Evolutionary conservation across 208 protist species (phyloP), one percentile per base, ranked within the genome.

Genomic region (Zelonia costaricensis): DNA sequence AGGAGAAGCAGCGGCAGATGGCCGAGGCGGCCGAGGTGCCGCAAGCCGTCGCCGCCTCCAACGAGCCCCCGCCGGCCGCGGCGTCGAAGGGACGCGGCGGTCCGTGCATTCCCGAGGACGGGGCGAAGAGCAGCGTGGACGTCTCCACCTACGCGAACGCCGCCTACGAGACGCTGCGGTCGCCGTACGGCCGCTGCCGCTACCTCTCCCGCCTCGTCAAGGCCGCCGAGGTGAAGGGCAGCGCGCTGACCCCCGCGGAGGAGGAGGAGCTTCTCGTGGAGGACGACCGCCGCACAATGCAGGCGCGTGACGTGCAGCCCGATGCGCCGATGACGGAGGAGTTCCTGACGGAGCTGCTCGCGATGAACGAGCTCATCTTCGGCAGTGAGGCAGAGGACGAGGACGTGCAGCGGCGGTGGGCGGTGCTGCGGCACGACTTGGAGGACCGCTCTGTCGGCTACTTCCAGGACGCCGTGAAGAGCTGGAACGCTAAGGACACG

Each of bases 281-380:
- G 52, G 79, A 91, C 67, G 85, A 92, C 51, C 42, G 44, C 8
- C 74, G 73, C 30, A 64, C 78, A 8, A 62, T 67, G 62, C 51
- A 55, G 2, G 74, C 36, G n/a, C 54, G 51, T 13, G 63, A 75
- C 31, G 46, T 48, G 23, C 59, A 64, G 46, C 58, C 75, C 18
- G 66, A 67, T 23, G 60, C 72, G 5, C 66, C 66, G 28, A 74
- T 91, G 44, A 62, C 43, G 27, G 62, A 87, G 10, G 78, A 78
- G 2, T 95, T 95, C 56, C 66, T 95, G 44, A 74, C 75, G 70
- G 86, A 93, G 47, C 75, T 95, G 76, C 62, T 95, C 51, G 38
- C 59, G 5, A 81, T 84, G 23, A 91, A 89, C 43, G 89, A 95
- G 54, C 61, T 80, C 16, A 86, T 95, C 45, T 95, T 95, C 54